Base-by-base conservation (phyloP, 2,329 filamentous ascomycete species). In the Huntiella abstrusa region DNA sequence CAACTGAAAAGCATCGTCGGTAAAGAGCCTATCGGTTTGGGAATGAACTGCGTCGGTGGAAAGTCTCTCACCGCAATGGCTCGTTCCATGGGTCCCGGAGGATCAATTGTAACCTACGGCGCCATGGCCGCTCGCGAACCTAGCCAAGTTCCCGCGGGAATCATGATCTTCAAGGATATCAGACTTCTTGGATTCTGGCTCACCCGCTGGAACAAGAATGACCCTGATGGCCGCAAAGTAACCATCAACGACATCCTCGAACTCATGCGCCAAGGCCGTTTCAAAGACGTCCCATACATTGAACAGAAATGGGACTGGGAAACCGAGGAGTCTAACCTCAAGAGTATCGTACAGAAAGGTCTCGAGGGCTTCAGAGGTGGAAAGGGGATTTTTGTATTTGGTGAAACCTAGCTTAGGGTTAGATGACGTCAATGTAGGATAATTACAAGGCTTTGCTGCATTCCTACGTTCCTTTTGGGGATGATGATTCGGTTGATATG, bases 151-250 rank as follows among this genome's bases (percentile, higher is more conserved):
- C 85, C 88, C 0, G 82, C 87, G 1, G 83, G 82, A 0, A 67
- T 92, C 54, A 67, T 96, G 50, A 98, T 98, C 55, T 98, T 98
- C 67, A 91, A 88, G 62, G 77, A 96, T 55, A 70, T 96, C 45
- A 71, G 75, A 44, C 93, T 95, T 57, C 73, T 83, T 51, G 92
- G 91, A 4, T 98, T 96, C 62, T 98, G 91, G 91, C 77, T 96
- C 17, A 91, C 82, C 57, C 76, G 71, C 50, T 96, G 91, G 88
- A 84, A 82, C 41, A 79, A 87, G 58, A 65, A 70, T 52, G 71
- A 95, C 54, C 73, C 77, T 0, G 68, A 70, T 4, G 77, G 80
- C 50, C 92, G 92, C 66, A 73, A 74, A 58, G 72, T 70, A 57
- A 93, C 85, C 39, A 77, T 96, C n/a, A 72, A 80, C 17, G 83